Evolutionary conservation across 1,284 basidiomycete species (phyloP), one percentile per base, ranked within the genome.

Genomic region (Coniophora puteana): DNA sequence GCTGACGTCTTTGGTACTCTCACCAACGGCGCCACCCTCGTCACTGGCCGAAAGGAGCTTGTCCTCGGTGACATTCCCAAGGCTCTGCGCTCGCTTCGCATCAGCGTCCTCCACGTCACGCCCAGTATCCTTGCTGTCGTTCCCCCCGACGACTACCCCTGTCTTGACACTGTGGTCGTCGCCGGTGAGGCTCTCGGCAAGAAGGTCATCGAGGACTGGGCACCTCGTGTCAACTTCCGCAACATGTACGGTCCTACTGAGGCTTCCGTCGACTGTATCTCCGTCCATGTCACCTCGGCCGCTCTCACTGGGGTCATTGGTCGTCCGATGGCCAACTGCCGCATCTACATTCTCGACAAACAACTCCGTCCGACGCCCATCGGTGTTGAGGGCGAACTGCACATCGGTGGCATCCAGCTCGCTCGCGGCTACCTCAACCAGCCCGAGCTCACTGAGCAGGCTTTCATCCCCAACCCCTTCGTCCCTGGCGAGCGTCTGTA

Each of bases 171-270:
- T 4, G 27, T 59, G 8, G 50, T 61, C 10, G 52, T 59, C 16
- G 54, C 54, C 2, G 58, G 58, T 11, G 58, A 60, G 40, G 49
- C 53, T 5, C 56, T 60, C 8, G 51, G 58, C 8, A 60, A 48
- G 40, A 59, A 58, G 26, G 42, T 55, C 7, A 53, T 62, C 16
- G 48, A 54, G 34, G 51, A 58, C 21, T 61, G 58, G 58, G 58
- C 49, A 1, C 46, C 46, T 32, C 49, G 36, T 8, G 54, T 61
- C 36, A 50, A 38, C 18, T 46, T 60, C 33, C 55, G 52, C 30
- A 63, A 63, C 44, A 58, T 61, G 49, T 63, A 64, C 37, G 61
- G 62, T n/a, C 62, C 61, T 3, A 63, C 62, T 1, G 61, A 63
- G 40, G 56, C 58, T 14, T 47, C 59, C 3, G 56, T 62, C n/a